Conservation (phyloP, 1,284 basidiomycete genomes). For the Fomitiporia mediterranea region DNA sequence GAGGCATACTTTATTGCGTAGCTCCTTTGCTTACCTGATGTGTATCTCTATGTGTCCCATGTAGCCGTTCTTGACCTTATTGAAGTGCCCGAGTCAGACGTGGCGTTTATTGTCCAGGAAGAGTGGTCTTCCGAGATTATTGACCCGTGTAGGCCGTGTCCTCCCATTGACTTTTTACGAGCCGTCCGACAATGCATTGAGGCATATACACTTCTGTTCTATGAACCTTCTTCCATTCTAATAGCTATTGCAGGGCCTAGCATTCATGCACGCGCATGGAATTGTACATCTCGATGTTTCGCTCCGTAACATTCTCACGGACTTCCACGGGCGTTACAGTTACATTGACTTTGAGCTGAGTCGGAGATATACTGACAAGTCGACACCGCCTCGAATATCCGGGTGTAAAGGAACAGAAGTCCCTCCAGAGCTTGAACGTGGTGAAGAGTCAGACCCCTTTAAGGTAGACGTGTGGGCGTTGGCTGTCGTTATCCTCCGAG, state of each 20-base stretch:
- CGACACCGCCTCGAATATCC: conserved; percentile 33
- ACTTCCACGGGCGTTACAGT: conserved; percentile 57
- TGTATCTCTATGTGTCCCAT: background rate
- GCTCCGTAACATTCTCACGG: conserved; percentile 59
- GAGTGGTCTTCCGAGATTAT: conserved; percentile 67
- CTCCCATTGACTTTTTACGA: conserved; percentile 47
- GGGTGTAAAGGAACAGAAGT: conserved; percentile 54
- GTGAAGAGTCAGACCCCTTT: conserved; percentile 51
- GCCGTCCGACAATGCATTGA: conserved; percentile 64
- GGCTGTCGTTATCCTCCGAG: conserved; percentile 55
- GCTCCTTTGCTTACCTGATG: conserved; percentile 6
- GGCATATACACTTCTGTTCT: conserved; percentile 27
- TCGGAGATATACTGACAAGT: conserved; percentile 26
- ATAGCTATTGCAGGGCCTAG: conserved; percentile 45
- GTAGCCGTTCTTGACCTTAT: conserved; percentile 63
- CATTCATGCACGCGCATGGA: conserved; percentile 61
- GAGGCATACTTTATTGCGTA: background rate
- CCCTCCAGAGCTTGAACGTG: conserved; percentile 62
- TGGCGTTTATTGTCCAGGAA: conserved; percentile 72
- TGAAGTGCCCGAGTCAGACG: conserved; percentile 44
- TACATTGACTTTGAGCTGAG: conserved; percentile 73
- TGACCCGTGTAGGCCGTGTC: conserved; percentile 42
- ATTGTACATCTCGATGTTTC: conserved; percentile 72
- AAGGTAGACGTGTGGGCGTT: conserved; percentile 70
- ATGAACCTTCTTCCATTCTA: background rate